Base-by-base conservation (phyloP, 306 rosid species). In the Prunus mume region DNA sequence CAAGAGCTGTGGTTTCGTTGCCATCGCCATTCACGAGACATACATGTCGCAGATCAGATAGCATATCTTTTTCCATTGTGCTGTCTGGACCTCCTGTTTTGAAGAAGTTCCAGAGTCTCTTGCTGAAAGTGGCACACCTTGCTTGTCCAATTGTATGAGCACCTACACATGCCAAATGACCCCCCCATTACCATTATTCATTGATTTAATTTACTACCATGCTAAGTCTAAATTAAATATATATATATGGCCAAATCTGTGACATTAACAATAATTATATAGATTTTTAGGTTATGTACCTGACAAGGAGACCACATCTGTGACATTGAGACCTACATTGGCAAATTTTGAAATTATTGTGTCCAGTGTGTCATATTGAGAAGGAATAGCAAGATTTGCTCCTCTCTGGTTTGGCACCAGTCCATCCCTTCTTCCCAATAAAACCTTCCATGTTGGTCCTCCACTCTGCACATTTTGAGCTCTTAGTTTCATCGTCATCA, bases 81-180 rank as follows among this genome's bases (percentile, higher is more conserved):
- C 22, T 62, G 72, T 91, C 97, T 60, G 92, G 80, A 50, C 80
- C 47, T 30, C 91, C 88, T 19, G 85, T 83, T 51, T 82, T 82
- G 14, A 80, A 79, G 86, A 91, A 93, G 83, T 93, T 81, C 92
- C 82, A 91, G 32, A 93, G 62, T 72, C 97, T 85, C 17, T 86
- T 79, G 90, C 79, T 81, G 71, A 91, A 93, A 18, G 77, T 47
- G 24, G 78, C 77, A 76, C 98, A 93, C 83, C 84, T 89, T 62
- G 93, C 86, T 51, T 69, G 20, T 3, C 98, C 97, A 76, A 93
- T 78, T 2, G 98, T 89, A 78, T 91, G 98, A 0, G 86, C 93
- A 24, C 98, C 97, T 93, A 69, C 75, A 68, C 27, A 27, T 60
- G 28, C 9, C 4, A 24, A 18, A 56, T 5, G 12, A 7, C 43